Evolutionary conservation across 805 yeast species (phyloP), one percentile per base, ranked within the genome.

Genomic region (Metschnikowia anglica): DNA sequence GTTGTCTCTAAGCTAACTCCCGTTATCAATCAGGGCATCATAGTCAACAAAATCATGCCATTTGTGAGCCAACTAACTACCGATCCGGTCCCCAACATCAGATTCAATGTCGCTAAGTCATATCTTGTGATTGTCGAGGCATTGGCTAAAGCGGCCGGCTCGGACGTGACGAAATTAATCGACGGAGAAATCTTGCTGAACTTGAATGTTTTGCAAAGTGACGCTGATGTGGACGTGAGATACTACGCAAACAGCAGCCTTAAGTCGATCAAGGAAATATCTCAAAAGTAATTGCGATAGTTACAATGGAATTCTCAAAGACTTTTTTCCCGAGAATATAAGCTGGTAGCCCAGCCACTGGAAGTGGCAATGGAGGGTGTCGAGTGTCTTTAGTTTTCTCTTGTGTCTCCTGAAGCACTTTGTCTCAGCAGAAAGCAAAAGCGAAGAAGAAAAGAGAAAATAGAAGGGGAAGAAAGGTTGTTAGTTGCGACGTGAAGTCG

Each of bases 51-150:
- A 52, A 77, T 90, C 34, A 70, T 89, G 55, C 97, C 97, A 18
- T 90, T 88, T 58, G 73, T 93, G 47, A 75, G 80, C 52, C 80
- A 78, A 37, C 73, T 91, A 55, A 73, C 81, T 29, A 73, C 72
- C 28, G 99, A 93, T 66, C 76, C 81, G 6, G 97, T 93, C 43
- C 97, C 99, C 55, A 93, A 93, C 64, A 90, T 93, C 49, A 79
- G 97, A 60, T 93, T 93, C 71, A 93, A 90, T 66, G 89, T 86
- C 49, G 97, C 99, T 20, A 89, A 88, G 65, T 79, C 95, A 12
- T 80, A 85, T 58, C 74, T 79, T 31, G 68, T 74, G 19, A 72
- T 85, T 25, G 81, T 81, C 5, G 77, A 80, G 56, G 71, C 80
- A 12, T 66, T 86, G 44, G 40, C 52, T 36, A 52, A 56, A 21